Evolutionary conservation across 2,329 filamentous ascomycete species (phyloP), one percentile per base, ranked within the genome.

Genomic region (Aspergillus pseudotamarii): DNA sequence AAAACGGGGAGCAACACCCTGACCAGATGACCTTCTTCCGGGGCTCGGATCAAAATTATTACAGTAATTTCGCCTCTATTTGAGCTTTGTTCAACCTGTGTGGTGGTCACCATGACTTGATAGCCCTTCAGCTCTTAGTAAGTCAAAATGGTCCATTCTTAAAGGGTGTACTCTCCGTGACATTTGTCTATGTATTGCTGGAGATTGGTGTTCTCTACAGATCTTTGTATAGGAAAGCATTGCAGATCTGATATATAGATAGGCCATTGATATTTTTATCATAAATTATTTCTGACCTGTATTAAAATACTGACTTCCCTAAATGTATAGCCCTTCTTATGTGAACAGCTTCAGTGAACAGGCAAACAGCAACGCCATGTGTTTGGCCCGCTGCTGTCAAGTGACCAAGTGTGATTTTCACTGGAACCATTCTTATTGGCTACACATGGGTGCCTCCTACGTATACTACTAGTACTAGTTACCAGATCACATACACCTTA

Each of bases 401-500:
- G 73, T 78, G 76, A 79, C 76, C 76, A 73, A 66, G 71, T 66
- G 70, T 71, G 69, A 72, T 77, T 78, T 78, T 74, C 71, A 66
- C 73, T 69, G 65, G 69, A 71, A 69, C 61, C 54, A 19, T 30
- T 53, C 14, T 71, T n/a, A 76, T 76, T 76, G 72, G 73, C 56
- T 61, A 30, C 11, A 46, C 32, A 26, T 46, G 53, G 53, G 56
- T 62, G 58, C 63, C 57, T 59, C 45, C 55, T 57, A 58, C 19
- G 63, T 68, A 64, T 56, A 43, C 45, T 28, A 48, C 14, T 54
- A 54, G n/a, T 46, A 46, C 45, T 63, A 67, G 65, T 64, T 63
- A 65, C 62, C 50, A 36, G 43, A 38, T 55, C 51, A 26, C 21
- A n/a, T 38, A 55, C 14, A 16, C 19, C 34, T 38, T 53, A 54